Percentiles rank a stretch among this genome's conserved stretches.
Conservation (phyloP, 1,139 yeast species). For the Saccharomyces hybrid region DNA sequence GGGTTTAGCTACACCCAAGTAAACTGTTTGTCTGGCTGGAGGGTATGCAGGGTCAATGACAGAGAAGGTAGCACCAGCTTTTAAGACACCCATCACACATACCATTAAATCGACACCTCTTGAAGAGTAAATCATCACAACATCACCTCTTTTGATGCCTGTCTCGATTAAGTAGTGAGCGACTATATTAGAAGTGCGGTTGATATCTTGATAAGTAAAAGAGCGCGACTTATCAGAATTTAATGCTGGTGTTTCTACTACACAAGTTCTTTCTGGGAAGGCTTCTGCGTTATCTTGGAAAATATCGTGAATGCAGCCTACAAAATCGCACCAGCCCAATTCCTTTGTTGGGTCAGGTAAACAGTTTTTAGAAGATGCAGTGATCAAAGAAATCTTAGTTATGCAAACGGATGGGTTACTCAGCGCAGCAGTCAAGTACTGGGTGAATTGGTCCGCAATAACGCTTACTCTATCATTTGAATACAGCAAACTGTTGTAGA, state of each 20-base stretch:
- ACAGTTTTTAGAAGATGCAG: conserved; percentile 47
- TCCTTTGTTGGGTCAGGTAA: conserved; percentile 86
- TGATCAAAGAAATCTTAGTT: conserved; percentile 59
- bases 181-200: conserved; percentile 88
- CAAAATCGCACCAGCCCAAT: conserved; percentile 82
- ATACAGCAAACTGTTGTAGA: conserved; percentile 72
- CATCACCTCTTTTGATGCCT: conserved; percentile 85
- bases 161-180: conserved; percentile 78
- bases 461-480: conserved; percentile 59
- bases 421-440: conserved; percentile 40
- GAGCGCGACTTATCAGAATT: conserved; percentile 53
- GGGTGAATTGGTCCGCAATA: conserved; percentile 64
- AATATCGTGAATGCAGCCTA: conserved; percentile 95
- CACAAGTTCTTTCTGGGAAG: conserved; percentile 82
- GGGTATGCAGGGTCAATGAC: conserved; percentile 99
- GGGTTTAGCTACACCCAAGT: conserved; percentile 88
- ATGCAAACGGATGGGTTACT: conserved; percentile 38
- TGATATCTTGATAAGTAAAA: conserved; percentile 77
- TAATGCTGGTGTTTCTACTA: conserved; percentile 75
- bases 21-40: conserved; percentile 92
- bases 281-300: conserved; percentile 75
- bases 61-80: conserved; percentile 97
- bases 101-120: conserved; percentile 95
- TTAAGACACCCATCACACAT: conserved; percentile 94
- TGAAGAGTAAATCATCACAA: conserved; percentile 94